A percentile compares a stretch with the other conserved stretches of the same genome.
These are phyloP conservation scores for Geotrichum reessii DNA, from an alignment of 1,139 yeast species.

Conservation along the genomic window DNA sequence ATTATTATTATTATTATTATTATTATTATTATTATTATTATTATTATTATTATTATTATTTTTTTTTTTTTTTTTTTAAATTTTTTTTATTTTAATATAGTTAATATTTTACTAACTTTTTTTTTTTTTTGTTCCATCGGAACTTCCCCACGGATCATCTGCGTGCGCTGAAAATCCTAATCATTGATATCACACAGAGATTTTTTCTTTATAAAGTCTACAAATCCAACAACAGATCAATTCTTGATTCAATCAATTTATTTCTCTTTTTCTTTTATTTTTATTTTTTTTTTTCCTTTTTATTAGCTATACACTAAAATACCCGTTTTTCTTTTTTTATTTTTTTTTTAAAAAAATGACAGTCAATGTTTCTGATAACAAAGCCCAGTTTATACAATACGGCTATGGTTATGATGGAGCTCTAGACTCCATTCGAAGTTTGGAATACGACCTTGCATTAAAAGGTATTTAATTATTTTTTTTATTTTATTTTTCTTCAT, in stretches of 20 bases:
- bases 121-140: background rate
- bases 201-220: background rate
- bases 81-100: too few species aligned
- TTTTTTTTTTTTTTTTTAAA: too few species aligned
- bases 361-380: background rate
- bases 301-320: too few species aligned
- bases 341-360: background rate
- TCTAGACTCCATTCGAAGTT: constrained; percentile 1
- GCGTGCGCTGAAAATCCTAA: background rate
- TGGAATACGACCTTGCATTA: constrained; percentile 3
- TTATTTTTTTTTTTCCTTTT: background rate
- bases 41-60: too few species aligned
- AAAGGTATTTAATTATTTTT: background rate
- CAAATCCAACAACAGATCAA: background rate
- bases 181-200: background rate
- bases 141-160: background rate
- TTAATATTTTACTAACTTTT: too few species aligned
- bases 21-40: too few species aligned
- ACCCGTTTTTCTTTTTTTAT: background rate
- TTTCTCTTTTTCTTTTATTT: background rate
- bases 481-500: too few species aligned
- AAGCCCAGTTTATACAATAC: background rate
- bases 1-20: too few species aligned
- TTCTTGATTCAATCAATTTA: background rate
- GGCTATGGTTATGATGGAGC: constrained; percentile 7